These are phyloP conservation scores for Chimonanthus praecox DNA, from an alignment of 164 flowering plant species.

Conservation along the genomic window DNA sequence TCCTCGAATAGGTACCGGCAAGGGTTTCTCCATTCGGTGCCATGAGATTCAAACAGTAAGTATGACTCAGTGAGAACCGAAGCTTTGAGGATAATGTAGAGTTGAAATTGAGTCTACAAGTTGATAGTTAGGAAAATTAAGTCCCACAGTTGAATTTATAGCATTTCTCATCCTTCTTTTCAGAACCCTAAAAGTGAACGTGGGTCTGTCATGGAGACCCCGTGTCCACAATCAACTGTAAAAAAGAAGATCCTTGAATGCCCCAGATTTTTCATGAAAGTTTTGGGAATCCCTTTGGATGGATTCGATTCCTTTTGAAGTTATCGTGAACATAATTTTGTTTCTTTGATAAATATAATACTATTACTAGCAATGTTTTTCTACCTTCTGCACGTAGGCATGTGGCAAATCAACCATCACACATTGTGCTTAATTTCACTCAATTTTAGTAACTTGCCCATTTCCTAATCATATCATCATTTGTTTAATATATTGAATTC, in stretches of 20 bases:
- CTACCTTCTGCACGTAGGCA: no score
- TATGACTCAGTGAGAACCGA: not conserved
- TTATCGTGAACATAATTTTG: not conserved
- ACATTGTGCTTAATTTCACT: no score
- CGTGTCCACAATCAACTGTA: no score
- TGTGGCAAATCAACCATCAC: no score
- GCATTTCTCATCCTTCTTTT: not conserved
- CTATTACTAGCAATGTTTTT: no score
- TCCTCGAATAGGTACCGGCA: conserved; percentile 20
- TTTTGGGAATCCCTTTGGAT: not conserved
- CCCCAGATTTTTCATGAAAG: conserved; percentile 11
- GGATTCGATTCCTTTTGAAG: not conserved
- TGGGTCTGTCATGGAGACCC: not conserved
- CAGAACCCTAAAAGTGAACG: not conserved
- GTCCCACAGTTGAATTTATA: conserved; percentile 7
- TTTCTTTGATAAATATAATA: no score
- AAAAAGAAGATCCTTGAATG: conserved; percentile 1
- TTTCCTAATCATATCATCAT: no score
- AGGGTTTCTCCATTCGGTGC: conserved; percentile 66
- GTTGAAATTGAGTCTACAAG: not conserved
- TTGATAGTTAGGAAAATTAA: not conserved
- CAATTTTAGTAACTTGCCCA: no score
- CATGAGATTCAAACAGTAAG: conserved; percentile 21
- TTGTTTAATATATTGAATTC: no score
- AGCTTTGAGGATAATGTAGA: no score